These are phyloP conservation scores for Fusarium staphyleae DNA, from an alignment of 2,329 filamentous ascomycete species.

Conservation along the genomic window DNA sequence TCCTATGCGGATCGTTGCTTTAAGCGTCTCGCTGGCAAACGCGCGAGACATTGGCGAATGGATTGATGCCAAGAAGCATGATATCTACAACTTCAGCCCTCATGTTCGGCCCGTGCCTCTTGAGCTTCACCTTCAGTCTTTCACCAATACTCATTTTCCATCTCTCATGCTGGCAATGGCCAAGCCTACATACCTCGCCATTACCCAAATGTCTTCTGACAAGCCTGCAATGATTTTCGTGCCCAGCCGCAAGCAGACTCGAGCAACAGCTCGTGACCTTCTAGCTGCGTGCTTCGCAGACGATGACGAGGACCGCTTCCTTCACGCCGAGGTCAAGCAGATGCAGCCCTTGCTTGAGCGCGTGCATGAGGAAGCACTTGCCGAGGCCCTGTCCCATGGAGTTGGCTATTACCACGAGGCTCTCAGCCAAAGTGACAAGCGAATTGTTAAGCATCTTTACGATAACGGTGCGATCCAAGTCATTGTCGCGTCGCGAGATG, in stretches of 20 bases:
- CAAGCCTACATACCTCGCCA: conserved; percentile 88
- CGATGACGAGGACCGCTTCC: conserved; percentile 91
- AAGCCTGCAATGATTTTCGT: conserved; percentile 94
- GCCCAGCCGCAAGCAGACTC: conserved; percentile 90
- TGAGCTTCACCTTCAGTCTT: conserved; percentile 94
- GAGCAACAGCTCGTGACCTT: conserved; percentile 85
- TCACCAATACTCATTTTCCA: conserved; percentile 94
- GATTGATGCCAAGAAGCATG: conserved; percentile 97
- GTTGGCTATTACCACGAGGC: conserved; percentile 98
- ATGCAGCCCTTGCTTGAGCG: conserved; percentile 82
- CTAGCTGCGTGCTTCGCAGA: conserved; percentile 87
- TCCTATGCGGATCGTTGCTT: conserved; percentile 83
- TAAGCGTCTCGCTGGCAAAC: conserved; percentile 92
- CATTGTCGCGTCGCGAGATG: conserved; percentile 77
- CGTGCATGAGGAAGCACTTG: conserved; percentile 84
- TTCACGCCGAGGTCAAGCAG: conserved; percentile 84
- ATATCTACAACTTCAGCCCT: conserved; percentile 98
- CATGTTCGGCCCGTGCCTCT: conserved; percentile 87
- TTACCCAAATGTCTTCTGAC: conserved; percentile 85
- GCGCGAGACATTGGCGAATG: conserved; percentile 95
- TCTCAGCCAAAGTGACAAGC: conserved; percentile 85
- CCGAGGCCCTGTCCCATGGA: conserved; percentile 89
- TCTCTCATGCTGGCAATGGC: conserved; percentile 99
- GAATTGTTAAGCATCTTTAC: conserved; percentile 92
- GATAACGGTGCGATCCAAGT: conserved; percentile 89